Base-by-base conservation (phyloP, 805 yeast genomes). In the Hanseniaspora hatyaiensis region DNA sequence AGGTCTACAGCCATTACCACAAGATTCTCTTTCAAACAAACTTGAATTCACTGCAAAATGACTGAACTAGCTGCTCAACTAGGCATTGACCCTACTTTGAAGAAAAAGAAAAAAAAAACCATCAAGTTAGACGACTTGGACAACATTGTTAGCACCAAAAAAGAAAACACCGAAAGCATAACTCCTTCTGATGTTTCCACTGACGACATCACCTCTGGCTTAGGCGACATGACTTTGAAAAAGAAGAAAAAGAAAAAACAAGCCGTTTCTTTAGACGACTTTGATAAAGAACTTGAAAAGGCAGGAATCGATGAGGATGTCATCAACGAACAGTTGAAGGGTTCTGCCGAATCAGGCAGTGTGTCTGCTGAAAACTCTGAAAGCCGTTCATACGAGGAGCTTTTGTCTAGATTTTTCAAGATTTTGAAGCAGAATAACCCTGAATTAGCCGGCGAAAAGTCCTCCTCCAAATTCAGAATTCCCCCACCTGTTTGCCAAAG, bases 401-500 rank as follows among this genome's bases (percentile, higher is more conserved):
- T 92, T 54, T 74, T 92, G 59, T 74, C 81, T 47, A 77, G 98
- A 64, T 92, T 92, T 64, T 92, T 88, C 71, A 67, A 69, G 47
- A 80, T 89, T 52, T 74, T 92, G 61, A 86, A 84, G 59, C 80
- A 85, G 53, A 89, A 89, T 69, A 92, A 92, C 70, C 99, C 99
- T 52, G 98, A 92, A 66, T 76, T 92, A 60, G 98, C 97, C 38
- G 96, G 96, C 63, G 97, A 89, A 64, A 80, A 94, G 67, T 73
- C 84, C 26, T 89, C 94, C 34, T 78, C 86, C 47, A 88, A 89
- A 68, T 82, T 88, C 69, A 82, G 89, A 74, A 87, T 92, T 59
- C 98, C 98, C 44, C 97, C 97, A 36, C 99, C 99, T 53, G 74
- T 82, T 54, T 92, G 94, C 65, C 82, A 81, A 66, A 87, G 98